Evolutionary conservation across 1,284 basidiomycete genomes (phyloP), one percentile per base, ranked within the genome.

Genomic region (Ceratobasidium sp.): DNA sequence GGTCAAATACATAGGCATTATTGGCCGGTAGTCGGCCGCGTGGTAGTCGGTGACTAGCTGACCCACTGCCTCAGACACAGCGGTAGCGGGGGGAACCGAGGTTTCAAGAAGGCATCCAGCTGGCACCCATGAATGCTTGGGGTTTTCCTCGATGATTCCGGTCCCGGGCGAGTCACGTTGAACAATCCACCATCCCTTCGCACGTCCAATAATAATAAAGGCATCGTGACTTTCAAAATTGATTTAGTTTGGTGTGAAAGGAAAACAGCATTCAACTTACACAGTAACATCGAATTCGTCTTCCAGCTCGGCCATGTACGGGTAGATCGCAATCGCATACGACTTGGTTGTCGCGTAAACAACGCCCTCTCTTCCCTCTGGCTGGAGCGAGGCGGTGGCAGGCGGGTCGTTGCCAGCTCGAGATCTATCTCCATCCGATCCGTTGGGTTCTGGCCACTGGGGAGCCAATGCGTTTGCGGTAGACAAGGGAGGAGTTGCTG

Each of bases 121-220:
- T 73, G 95, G 93, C 8, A 96, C 93, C 94, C 94, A 94, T 65
- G 94, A 94, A 81, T 94, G 91, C 81, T 93, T 90, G 64, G 86
- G 83, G 41, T 89, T 87, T 78, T 95, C 93, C 74, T 93, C 90
- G 54, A 96, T 89, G 64, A 91, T 84, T 15, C 96, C 96, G 5
- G 90, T 88, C 1, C 96, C 96, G 57, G 90, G 90, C 27, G 93
- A 92, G 82, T 99, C 98, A 44, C 94, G 90, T 81, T 99, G 96
- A 2, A 99, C 97, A 45, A 98, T 94, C 96, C 97, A 99, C 98
- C 98, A 99, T 0, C 98, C 98, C 76, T 97, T 92, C 17, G 96
- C 93, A 77, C 97, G 92, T 75, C 94, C 95, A 71, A 98, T 86
- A 80, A 99, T 97, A 78, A 98, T 90, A 82, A 98, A 99, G 0